Evolutionary conservation across 1,284 basidiomycete species (phyloP).

Genomic region (Irpex rosettiformis): DNA sequence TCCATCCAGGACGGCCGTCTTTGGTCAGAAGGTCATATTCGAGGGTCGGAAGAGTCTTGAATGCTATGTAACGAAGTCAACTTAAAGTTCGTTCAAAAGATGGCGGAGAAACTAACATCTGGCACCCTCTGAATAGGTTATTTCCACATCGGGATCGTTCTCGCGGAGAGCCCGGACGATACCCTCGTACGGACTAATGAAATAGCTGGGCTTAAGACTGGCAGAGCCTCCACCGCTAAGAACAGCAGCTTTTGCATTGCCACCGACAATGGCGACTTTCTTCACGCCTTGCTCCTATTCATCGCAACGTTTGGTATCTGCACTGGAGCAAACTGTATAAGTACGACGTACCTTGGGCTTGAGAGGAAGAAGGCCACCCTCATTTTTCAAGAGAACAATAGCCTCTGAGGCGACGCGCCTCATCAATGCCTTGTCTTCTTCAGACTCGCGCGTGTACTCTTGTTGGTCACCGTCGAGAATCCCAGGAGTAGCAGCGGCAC

Average conservation of each 20-base stretch:
- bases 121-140: conserved; percentile 64
- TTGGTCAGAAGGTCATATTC: conserved; percentile 60
- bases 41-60: conserved; percentile 58
- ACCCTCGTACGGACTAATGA: conserved; percentile 69
- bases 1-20: conserved; percentile 60
- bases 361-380: conserved; percentile 57
- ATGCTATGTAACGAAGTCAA: conserved; percentile 37
- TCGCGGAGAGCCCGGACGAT: conserved; percentile 49
- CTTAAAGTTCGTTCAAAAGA: no score
- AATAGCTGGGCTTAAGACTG: conserved; percentile 68
- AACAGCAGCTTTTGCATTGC: conserved; percentile 67
- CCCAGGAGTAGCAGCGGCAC: conserved; percentile 58
- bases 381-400: conserved; percentile 77
- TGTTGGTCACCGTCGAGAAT: conserved; percentile 64
- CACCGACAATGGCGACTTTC: conserved; percentile 74
- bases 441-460: conserved; percentile 58
- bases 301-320: background rate
- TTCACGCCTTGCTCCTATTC: conserved; percentile 37
- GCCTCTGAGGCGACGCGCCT: conserved; percentile 59
- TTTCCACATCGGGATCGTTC: conserved; percentile 40
- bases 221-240: conserved; percentile 78
- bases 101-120: conserved; percentile 37
- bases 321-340: background rate
- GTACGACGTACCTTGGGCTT: conserved; percentile 30
- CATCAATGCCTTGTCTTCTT: conserved; percentile 59